These are phyloP conservation scores for Colletotrichum filicis DNA, from an alignment of 2,329 filamentous ascomycete genomes.

Conservation along the genomic window DNA sequence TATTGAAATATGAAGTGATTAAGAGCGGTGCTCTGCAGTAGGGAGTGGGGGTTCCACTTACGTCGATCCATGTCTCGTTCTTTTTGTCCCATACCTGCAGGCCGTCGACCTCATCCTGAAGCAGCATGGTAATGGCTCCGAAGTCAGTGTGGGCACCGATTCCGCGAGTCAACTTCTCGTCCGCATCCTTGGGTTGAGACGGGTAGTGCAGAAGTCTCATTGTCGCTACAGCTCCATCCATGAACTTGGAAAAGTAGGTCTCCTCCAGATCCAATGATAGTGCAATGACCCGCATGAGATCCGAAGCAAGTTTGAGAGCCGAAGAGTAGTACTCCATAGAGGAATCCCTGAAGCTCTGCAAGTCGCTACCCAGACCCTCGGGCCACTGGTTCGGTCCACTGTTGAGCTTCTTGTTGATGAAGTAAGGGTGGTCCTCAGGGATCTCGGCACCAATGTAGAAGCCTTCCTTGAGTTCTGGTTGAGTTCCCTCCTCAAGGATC, in stretches of 20 bases:
- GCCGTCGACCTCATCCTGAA: slow-evolving; percentile 61
- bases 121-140: slow-evolving; percentile 65
- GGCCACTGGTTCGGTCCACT: slow-evolving; percentile 58
- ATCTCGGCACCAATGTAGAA: slow-evolving; percentile 55
- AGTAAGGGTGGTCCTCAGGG: slow-evolving; percentile 50
- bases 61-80: slow-evolving; percentile 55
- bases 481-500: slow-evolving; percentile 53
- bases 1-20: neutral
- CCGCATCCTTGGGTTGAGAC: slow-evolving; percentile 47
- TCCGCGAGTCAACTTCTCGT: slow-evolving; percentile 47
- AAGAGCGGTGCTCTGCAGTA: neutral
- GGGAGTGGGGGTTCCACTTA: slow-evolving; percentile 33
- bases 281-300: slow-evolving; percentile 54
- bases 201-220: slow-evolving; percentile 62
- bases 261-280: slow-evolving; percentile 53
- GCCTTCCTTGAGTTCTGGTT: slow-evolving; percentile 60
- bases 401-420: slow-evolving; percentile 52
- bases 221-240: slow-evolving; percentile 54
- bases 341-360: slow-evolving; percentile 48
- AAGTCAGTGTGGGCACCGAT: slow-evolving; percentile 66
- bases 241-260: slow-evolving; percentile 55
- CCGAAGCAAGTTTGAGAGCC: slow-evolving; percentile 51
- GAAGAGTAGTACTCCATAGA: slow-evolving; percentile 53
- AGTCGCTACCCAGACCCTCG: slow-evolving; percentile 42
- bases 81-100: slow-evolving; percentile 61